Base-by-base conservation (phyloP, 345 rosid species). In the Pistacia integerrima region DNA sequence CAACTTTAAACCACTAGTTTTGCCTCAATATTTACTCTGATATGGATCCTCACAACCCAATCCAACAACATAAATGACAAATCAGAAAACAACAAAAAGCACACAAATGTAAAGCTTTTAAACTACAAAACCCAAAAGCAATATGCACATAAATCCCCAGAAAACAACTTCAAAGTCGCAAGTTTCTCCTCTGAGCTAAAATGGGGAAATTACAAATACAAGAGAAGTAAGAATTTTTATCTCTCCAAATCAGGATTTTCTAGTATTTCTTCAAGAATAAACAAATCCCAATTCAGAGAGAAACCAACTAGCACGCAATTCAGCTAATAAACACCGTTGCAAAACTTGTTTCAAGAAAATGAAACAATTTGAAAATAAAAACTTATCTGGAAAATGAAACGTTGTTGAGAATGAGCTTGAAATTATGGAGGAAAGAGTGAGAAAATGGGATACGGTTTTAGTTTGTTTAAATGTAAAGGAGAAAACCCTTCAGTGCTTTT, bases 281-380 rank as follows among this genome's bases (percentile, higher is more conserved):
- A 73, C 80, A 78, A 83, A 74, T 64, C 83, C 90, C 78, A 84
- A 85, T 84, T 81, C 69, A 81, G 84, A 82, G 81, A 84, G 83
- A 67, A 52, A 61, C 71, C 41, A 74, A 5, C 68, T 60, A 79
- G 41, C 25, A 14, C 77, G 74, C 20, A 33, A 46, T 64, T 68
- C 72, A 71, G 73, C 77, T 56, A 60, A 54, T 16, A 55, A 36
- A 5, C 52, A 62, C 60, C 8, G 14, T 22, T 66, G 46, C 70
- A 66, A 36, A 20, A 35, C n/a, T 49, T 48, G 20, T 13, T 20
- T 11, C 14, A 12, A 71, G 14, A 16, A 81, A 65, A 38, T 52
- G 11, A 73, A 58, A 44, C 28, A n/a, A 22, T 46, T 16, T 58
- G 58, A 14, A 18, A 41, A 57, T 65, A 33, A 56, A 41, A 49